phyloP scores from a whole-genome alignment of 164 flowering plant species.

The Taxillus chinensis region DNA sequence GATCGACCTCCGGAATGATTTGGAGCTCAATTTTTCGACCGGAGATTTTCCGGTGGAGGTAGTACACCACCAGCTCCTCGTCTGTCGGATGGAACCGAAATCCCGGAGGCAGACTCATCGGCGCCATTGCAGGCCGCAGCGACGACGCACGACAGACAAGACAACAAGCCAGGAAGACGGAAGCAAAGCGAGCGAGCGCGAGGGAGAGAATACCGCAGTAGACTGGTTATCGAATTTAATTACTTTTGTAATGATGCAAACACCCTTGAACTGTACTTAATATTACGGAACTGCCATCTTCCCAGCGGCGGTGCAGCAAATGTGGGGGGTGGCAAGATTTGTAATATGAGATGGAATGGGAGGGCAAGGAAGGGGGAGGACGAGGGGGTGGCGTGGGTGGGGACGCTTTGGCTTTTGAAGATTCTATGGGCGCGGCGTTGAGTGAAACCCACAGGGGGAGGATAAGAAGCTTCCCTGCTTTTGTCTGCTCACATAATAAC shows the following conservation, averaged over 20 bases:
- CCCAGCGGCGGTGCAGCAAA: constrained; percentile 1
- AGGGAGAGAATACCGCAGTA: constrained; percentile 1
- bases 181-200: neutral
- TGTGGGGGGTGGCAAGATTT: neutral
- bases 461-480: constrained; percentile 53
- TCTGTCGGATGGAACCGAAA: constrained; percentile 72
- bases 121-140: constrained; percentile 30
- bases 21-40: constrained; percentile 54
- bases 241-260: too few species aligned
- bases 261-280: constrained; percentile 7
- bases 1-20: constrained; percentile 61
- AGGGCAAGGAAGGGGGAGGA: neutral
- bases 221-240: neutral
- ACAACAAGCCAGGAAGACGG: constrained; percentile 2
- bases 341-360: constrained; percentile 1
- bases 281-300: constrained; percentile 30
- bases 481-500: constrained; percentile 58
- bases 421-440: constrained; percentile 25
- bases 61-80: constrained; percentile 65
- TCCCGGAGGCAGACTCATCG: constrained; percentile 63
- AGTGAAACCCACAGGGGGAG: constrained; percentile 32
- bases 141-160: neutral
- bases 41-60: constrained; percentile 43
- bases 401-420: constrained; percentile 27
- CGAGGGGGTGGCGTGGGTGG: neutral